phyloP scores from a whole-genome alignment of 148 eudicot genomes.

The Cornus controversa region DNA sequence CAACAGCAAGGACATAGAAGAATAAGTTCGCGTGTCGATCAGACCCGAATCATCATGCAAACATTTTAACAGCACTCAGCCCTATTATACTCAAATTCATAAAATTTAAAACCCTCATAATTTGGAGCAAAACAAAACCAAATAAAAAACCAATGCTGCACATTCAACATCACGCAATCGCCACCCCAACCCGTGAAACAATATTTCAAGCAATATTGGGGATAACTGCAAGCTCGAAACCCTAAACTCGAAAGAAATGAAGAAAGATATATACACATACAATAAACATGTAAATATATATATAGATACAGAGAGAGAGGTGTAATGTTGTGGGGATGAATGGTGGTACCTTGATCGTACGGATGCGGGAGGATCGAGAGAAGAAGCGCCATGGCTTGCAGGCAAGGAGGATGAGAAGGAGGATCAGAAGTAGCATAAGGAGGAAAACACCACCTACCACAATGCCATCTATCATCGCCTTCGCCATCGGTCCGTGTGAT shows the following conservation, averaged over 20 bases:
- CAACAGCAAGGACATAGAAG: neutral
- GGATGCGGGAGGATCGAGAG: conserved; percentile 22
- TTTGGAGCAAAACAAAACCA: neutral
- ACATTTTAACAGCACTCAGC: neutral
- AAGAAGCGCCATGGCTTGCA: conserved; percentile 85
- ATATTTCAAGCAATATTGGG: neutral
- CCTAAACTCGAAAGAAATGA: neutral
- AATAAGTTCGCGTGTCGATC: neutral
- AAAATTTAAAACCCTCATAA: neutral
- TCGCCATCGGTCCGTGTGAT: conserved; percentile 29
- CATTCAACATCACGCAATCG: conserved; percentile 1
- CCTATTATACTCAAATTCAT: neutral
- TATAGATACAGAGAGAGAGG: neutral
- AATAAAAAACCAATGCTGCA: neutral
- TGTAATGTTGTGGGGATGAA: neutral
- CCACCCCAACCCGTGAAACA: too few species aligned
- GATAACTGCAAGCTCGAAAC: conserved; percentile 6
- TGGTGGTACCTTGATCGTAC: conserved; percentile 48
- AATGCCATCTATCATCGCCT: conserved; percentile 38
- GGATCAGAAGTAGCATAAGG: conserved; percentile 55
- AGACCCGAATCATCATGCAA: neutral
- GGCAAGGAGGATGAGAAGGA: conserved; percentile 56
- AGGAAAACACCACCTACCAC: conserved; percentile 24
- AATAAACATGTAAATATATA: neutral
- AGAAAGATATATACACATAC: neutral